Base-by-base conservation (phyloP, 257 asterid species). In the Gardenia jasminoides region DNA sequence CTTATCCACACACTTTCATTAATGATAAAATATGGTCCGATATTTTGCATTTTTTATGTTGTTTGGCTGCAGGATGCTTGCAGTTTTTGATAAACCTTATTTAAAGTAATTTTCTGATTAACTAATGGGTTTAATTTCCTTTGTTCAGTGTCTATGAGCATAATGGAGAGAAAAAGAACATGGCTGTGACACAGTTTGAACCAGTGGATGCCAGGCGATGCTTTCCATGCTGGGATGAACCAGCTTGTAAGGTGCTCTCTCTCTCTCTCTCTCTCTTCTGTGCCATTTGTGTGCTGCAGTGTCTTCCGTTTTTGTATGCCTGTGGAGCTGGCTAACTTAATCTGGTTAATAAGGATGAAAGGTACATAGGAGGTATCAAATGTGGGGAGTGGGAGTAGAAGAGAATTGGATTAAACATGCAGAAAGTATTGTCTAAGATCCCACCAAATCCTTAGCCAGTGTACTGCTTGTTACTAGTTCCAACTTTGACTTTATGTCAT, bases 161-260 rank as follows among this genome's bases (percentile, higher is more conserved):
- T 80, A 87, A 92, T 76, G 98, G 97, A 64, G 96, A 85, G 89
- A 92, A 85, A 85, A 94, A 88, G 88, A 94, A 92, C 80, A 94
- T 94, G 97, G 98, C 98, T 72, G 98, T 94, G 48, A 94, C 98
- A 3, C 98, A 94, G 82, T 94, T 94, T 74, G 98, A 94, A 83
- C 98, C 98, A 78, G 98, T 98, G 68, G 98, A 94, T 86, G 97
- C 98, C n/a, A 90, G 98, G 81, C 87, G 97, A 31, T 94, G 98
- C 87, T 94, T 94, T 86, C 98, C 98, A 43, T 94, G 98, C 83
- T 94, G 97, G 98, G 98, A 94, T 87, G 98, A 94, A 81, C 98
- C 98, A 67, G 93, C 97, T 86, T 89, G 89, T 81, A 94, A 94
- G 98, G 98, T 94, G 84, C 72, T 82, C 54, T 17, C 68, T 46